Conservation (phyloP, 768 basidiomycete species). For the Mycena rebaudengoi region DNA sequence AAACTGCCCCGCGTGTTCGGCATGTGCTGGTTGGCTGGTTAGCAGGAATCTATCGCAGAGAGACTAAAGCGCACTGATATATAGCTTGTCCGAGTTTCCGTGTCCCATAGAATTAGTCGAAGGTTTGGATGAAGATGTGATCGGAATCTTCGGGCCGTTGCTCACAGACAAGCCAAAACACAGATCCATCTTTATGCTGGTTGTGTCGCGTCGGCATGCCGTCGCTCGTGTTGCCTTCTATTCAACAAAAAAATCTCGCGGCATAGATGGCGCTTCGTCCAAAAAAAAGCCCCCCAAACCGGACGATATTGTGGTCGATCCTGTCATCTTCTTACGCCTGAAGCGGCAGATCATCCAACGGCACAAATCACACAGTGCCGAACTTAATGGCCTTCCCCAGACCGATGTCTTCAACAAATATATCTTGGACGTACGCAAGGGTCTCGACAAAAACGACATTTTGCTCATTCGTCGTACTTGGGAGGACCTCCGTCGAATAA, state of each 20-base stretch:
- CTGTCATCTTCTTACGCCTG: slow-evolving; percentile 11
- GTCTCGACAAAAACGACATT: slow-evolving; percentile 46
- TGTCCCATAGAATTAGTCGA: slow-evolving; percentile 71
- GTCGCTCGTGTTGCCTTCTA: no score
- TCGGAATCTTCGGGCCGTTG: background rate
- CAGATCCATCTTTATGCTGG: no score
- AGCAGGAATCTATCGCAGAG: no score
- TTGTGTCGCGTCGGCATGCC: slow-evolving; percentile 2
- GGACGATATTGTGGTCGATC: slow-evolving; percentile 12
- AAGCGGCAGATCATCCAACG: slow-evolving; percentile 23
- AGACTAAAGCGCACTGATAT: no score
- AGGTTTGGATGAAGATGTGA: background rate
- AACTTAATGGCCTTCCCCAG: slow-evolving; percentile 20
- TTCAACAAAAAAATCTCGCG: no score
- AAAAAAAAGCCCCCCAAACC: background rate
- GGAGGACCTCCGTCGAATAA: slow-evolving; percentile 50
- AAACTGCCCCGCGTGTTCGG: slow-evolving; percentile 82
- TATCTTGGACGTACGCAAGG: slow-evolving; percentile 48
- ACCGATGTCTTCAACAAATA: slow-evolving; percentile 37
- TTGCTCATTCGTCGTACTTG: slow-evolving; percentile 45
- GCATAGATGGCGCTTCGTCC: slow-evolving; percentile 14
- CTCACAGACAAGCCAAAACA: no score
- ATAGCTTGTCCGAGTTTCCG: slow-evolving; percentile 81
- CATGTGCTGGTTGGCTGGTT: no score
- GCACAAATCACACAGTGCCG: slow-evolving; percentile 16